Evolutionary conservation across 352 stramenopile species (phyloP), one percentile per base, ranked within the genome.

Genomic region (Hyaloperonospora brassicae): DNA sequence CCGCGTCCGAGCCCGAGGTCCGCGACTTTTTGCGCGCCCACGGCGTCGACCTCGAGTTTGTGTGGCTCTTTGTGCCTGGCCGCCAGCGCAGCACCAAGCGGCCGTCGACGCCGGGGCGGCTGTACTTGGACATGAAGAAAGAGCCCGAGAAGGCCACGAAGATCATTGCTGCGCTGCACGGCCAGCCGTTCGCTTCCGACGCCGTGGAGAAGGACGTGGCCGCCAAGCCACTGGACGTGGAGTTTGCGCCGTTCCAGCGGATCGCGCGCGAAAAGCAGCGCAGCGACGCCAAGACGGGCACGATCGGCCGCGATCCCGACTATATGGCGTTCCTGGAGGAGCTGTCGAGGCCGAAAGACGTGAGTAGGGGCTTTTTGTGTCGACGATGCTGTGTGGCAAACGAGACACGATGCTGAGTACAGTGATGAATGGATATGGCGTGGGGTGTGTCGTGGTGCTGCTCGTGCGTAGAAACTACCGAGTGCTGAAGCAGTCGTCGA

Each of bases 241-340:
- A 83, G 17, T 79, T 91, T 39, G 79, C 83, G 21, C 83, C 77
- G 41, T 89, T 84, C 55, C 80, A 91, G 62, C 89, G 89, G 57
- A 68, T 93, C 23, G 73, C 80, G 25, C 73, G 80, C 12, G 80
- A 93, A 47, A 93, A 91, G 47, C 70, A 77, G 55, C 77, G 79
- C 58, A 87, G 86, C 41, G 83, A 93, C 54, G 66, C 75, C 23
- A 93, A 93, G 56, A 57, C 74, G 17, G 77, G 74, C 25, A 88
- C 77, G 5, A 84, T 90, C 41, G 76, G 89, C 35, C 67, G 72
- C 25, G 83, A 93, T 46, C 66, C 75, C 0, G 80, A 91, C 47
- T 93, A 72, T 47, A 17, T 89, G 14, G 73, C 72, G 17, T 91
- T 91, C 56, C 54, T 93, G 48, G 77, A 91, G 22, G 76, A 79